Evolutionary conservation across 345 rosid genomes (phyloP).

Genomic region (Eucalyptus polyanthemos): DNA sequence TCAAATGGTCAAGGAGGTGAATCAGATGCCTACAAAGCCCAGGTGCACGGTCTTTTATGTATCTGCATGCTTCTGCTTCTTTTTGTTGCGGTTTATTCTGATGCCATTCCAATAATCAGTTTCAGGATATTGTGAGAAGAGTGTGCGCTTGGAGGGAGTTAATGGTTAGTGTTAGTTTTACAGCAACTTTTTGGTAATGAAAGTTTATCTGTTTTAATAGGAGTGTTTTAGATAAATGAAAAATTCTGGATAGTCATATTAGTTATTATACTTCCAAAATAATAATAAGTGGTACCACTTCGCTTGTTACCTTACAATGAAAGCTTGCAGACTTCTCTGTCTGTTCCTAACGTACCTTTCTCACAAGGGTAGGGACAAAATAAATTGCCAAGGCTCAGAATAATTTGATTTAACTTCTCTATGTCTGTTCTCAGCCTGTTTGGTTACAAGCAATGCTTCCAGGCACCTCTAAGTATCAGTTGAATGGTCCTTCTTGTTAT

Average conservation of each 20-base stretch:
- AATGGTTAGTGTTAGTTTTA: conserved; percentile 47
- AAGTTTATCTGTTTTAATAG: not conserved
- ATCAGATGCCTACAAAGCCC: conserved; percentile 25
- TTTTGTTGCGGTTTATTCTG: not conserved
- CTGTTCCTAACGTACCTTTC: not conserved
- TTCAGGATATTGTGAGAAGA: conserved; percentile 71
- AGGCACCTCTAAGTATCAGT: not conserved
- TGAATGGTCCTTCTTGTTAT: not conserved
- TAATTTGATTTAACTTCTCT: not conserved
- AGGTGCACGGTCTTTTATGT: conserved; percentile 22
- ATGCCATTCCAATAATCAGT: conserved; percentile 8
- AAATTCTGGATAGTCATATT: not conserved
- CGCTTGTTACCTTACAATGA: not conserved
- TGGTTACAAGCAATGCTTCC: not conserved
- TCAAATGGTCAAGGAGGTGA: conserved; percentile 36
- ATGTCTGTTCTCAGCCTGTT: not conserved
- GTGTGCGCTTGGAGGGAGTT: conserved; percentile 91
- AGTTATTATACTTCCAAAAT: not conserved
- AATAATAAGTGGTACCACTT: not conserved
- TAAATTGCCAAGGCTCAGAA: not conserved
- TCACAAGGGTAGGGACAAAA: not conserved
- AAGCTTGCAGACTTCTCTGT: not conserved
- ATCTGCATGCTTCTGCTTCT: not conserved
- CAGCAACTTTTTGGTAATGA: not conserved
- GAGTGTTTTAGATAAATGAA: not conserved